A percentile compares a stretch with the other conserved stretches of the same genome.
phyloP scores from a whole-genome alignment of 805 yeast species.

The Saccharomycopsis sp. region DNA sequence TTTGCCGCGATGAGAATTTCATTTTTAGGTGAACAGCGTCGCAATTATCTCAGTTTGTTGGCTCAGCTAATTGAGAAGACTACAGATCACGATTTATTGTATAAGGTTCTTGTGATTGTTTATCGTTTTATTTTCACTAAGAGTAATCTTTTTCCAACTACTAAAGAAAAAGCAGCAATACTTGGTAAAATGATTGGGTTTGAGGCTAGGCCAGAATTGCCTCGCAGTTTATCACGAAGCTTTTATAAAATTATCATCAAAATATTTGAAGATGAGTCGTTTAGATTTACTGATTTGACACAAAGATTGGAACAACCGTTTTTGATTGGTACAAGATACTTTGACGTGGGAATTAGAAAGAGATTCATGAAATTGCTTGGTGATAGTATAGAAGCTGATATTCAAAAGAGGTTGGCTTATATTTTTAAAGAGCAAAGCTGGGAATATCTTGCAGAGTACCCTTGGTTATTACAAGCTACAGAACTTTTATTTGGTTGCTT shows the following conservation, averaged over 20 bases:
- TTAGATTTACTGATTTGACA: conserved; percentile 81
- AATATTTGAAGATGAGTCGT: conserved; percentile 72
- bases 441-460: conserved; percentile 88
- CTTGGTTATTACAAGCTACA: conserved; percentile 91
- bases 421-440: conserved; percentile 90
- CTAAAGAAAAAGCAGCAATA: conserved; percentile 93
- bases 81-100: conserved; percentile 63
- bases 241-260: conserved; percentile 85
- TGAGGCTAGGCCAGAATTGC: conserved; percentile 59
- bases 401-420: conserved; percentile 73
- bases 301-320: conserved; percentile 96
- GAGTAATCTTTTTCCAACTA: conserved; percentile 73
- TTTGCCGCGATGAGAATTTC: conserved; percentile 78
- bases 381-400: conserved; percentile 70
- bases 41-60: conserved; percentile 76
- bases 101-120: conserved; percentile 69
- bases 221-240: conserved; percentile 51
- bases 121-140: conserved; percentile 85
- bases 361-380: conserved; percentile 75
- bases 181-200: conserved; percentile 92
- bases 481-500: conserved; percentile 79
- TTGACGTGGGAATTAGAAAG: conserved; percentile 66
- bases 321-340: conserved; percentile 81
- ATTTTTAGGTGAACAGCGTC: conserved; percentile 85
- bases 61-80: conserved; percentile 91